Base-by-base conservation (phyloP, 2,329 filamentous ascomycete genomes). In the Corynespora cassiicola region DNA sequence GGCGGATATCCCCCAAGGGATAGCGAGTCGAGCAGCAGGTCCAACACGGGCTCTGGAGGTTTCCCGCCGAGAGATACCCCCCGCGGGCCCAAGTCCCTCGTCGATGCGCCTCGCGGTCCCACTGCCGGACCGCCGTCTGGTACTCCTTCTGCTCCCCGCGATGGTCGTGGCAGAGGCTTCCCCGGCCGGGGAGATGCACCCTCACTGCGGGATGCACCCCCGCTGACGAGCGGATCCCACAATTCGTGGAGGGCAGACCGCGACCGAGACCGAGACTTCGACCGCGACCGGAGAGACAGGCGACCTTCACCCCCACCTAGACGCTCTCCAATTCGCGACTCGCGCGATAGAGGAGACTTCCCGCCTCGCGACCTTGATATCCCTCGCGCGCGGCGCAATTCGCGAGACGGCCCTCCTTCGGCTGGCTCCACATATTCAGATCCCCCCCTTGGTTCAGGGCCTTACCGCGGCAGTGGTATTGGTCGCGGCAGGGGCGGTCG, bases 1-100 rank as follows among this genome's bases (percentile, higher is more conserved):
- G 75, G 80, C 44, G 66, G 74, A 20, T 84, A 81, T 57, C 75
- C 76, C 39, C 75, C 79, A 21, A 68, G 70, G 34, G 68, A 67
- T 35, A 73, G 68, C 46, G 63, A 68, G 14, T 44, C 42, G 7
- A 58, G 35, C 36, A 46, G 50, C 16, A 52, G 66, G 11, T 54
- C 59, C 11, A 60, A 54, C 25, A 36, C 52, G 16, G 65, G 68
- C n/a, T 46, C 59, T 5, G 41, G 39, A 28, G 47, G 35, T 3
- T 68, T 66, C 17, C 53, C 57, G 12, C 40, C 63, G 3, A 50
- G 65, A 44, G 88, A 95, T 48, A 85, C 88, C 2, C 90, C 90
- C 3, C 80, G 90, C 39, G 90, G 88, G 0, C 90, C 90, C 8
- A 90, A 91, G 66, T 88, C 87, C 4, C 73, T 90, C 40, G 79